phyloP scores from a whole-genome alignment of 352 stramenopile species.

The Globisporangium polare region DNA sequence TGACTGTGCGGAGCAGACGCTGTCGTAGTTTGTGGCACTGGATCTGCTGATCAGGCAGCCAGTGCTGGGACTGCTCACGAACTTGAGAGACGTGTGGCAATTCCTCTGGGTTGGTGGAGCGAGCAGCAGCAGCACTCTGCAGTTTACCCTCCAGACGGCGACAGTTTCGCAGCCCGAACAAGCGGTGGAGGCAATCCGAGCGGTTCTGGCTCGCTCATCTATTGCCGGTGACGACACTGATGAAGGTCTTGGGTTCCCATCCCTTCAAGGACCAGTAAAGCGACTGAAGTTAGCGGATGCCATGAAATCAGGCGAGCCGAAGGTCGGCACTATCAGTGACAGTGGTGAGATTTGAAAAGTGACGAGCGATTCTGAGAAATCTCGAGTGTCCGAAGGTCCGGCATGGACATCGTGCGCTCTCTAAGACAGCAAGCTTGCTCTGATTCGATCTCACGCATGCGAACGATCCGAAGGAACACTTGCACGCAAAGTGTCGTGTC shows the following conservation, averaged over 20 bases:
- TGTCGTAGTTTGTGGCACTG: neutral
- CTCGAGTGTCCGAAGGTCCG: neutral
- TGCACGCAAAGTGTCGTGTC: neutral
- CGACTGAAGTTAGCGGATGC: too few species aligned
- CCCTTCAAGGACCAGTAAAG: neutral
- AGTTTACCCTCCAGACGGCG: too few species aligned
- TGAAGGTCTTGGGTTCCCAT: too few species aligned
- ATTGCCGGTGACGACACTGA: neutral
- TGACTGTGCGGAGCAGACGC: neutral
- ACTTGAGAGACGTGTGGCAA: neutral
- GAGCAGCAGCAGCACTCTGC: too few species aligned
- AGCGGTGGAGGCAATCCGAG: neutral
- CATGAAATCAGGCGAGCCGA: too few species aligned
- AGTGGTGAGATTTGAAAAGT: too few species aligned
- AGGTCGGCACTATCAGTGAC: too few species aligned
- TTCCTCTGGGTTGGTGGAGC: neutral
- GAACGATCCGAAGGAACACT: neutral
- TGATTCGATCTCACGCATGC: neutral
- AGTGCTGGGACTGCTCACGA: neutral
- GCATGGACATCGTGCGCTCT: neutral
- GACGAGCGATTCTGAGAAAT: neutral
- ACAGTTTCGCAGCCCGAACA: too few species aligned
- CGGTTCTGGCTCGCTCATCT: neutral
- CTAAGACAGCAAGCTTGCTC: neutral
- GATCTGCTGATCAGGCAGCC: neutral